Evolutionary conservation across 2,329 filamentous ascomycete genomes (phyloP).

Genomic region (Neurospora sp.): DNA sequence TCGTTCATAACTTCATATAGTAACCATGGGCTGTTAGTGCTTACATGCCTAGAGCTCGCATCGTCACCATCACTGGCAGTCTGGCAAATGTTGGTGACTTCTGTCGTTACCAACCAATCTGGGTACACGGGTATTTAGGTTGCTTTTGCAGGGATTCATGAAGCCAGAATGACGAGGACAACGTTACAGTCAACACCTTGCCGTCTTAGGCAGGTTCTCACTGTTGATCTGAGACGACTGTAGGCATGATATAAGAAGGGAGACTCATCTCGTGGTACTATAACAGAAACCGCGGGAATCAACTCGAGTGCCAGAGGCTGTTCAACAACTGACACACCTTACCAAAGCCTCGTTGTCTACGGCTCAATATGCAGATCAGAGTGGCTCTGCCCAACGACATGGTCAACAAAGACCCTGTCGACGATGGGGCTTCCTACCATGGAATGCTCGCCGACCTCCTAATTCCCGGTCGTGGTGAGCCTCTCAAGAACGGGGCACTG

Average conservation of each 20-base stretch:
- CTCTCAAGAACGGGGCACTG: conserved; percentile 29
- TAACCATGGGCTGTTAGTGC: neutral
- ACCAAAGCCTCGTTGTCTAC: neutral
- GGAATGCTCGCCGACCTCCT: conserved; percentile 25
- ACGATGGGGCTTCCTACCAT: neutral
- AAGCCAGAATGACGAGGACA: neutral
- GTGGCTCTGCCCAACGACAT: neutral
- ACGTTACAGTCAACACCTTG: neutral
- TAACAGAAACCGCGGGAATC: neutral
- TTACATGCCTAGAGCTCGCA: neutral
- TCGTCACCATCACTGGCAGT: neutral
- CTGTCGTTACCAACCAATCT: neutral
- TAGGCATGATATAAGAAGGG: neutral
- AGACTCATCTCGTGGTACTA: neutral
- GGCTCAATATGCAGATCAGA: neutral
- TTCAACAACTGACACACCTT: neutral
- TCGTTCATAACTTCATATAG: neutral
- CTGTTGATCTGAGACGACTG: neutral
- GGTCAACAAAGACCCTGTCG: neutral
- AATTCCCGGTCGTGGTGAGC: conserved; percentile 37
- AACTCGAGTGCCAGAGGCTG: neutral
- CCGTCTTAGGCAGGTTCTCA: neutral
- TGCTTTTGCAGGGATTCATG: neutral
- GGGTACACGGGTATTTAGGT: neutral
- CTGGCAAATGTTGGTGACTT: neutral